Evolutionary conservation across 1,284 basidiomycete species (phyloP).

Genomic region (Malassezia furfur): DNA sequence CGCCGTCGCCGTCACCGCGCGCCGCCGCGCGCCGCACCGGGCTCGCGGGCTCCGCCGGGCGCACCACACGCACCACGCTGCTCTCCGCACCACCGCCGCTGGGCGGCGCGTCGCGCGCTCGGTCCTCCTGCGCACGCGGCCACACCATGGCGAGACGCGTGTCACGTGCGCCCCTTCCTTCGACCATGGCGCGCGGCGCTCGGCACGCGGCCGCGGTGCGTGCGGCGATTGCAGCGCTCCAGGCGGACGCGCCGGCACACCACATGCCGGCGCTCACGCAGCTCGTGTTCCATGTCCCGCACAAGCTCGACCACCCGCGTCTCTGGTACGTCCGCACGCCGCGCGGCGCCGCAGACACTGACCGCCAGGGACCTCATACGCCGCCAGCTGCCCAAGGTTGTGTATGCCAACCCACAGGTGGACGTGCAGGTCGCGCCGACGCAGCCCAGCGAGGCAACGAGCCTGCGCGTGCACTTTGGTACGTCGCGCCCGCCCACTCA

Average conservation of each 20-base stretch:
- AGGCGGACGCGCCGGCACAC: conserved; percentile 4
- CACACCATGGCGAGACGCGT: conserved; percentile 1
- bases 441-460: not conserved
- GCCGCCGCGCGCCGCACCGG: not conserved
- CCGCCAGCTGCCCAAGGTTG: conserved; percentile 10
- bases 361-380: conserved; percentile 15
- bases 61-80: not conserved
- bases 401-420: conserved; percentile 14
- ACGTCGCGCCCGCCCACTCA: not conserved
- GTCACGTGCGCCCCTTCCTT: conserved; percentile 1
- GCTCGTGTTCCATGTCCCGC: conserved; percentile 8
- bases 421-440: conserved; percentile 4
- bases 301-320: conserved; percentile 1
- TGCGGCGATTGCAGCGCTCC: conserved; percentile 1
- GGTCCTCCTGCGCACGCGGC: not conserved
- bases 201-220: conserved; percentile 2
- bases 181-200: conserved; percentile 1
- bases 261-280: conserved; percentile 3
- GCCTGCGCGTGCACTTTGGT: conserved; percentile 7
- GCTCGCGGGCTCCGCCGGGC: not conserved
- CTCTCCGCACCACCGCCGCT: not conserved
- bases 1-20: not conserved
- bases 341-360: too few relatives aligned
- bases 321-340: conserved; percentile 13
- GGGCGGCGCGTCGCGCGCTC: too few relatives aligned